These are phyloP conservation scores for Abrus precatorius DNA, from an alignment of 306 rosid species.

Conservation along the genomic window DNA sequence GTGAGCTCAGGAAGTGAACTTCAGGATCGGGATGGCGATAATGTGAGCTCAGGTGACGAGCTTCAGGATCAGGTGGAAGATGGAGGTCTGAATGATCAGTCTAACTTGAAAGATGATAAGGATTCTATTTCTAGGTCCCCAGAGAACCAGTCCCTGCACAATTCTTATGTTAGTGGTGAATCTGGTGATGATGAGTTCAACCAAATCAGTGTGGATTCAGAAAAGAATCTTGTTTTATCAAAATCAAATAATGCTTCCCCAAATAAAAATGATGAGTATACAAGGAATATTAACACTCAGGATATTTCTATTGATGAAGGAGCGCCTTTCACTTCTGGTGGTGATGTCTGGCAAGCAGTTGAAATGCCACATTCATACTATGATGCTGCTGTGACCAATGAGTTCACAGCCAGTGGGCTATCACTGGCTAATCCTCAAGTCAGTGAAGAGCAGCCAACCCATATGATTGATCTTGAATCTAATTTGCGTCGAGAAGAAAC, in stretches of 20 bases:
- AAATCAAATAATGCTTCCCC: slow-evolving; percentile 35
- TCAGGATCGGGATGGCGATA: slow-evolving; percentile 60
- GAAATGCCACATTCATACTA: slow-evolving; percentile 73
- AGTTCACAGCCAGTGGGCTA: slow-evolving; percentile 59
- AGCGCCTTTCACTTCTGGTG: slow-evolving; percentile 57
- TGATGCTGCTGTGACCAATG: slow-evolving; percentile 69
- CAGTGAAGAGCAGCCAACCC: slow-evolving; percentile 54
- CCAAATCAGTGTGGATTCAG: slow-evolving; percentile 51
- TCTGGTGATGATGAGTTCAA: slow-evolving; percentile 49
- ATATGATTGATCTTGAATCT: slow-evolving; percentile 67
- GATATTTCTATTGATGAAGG: slow-evolving; percentile 58
- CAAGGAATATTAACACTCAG: slow-evolving; percentile 53
- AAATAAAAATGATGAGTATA: slow-evolving; percentile 49
- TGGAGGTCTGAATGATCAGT: slow-evolving; percentile 45
- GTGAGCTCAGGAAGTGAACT: slow-evolving; percentile 38
- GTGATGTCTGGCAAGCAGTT: slow-evolving; percentile 72
- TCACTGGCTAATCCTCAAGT: slow-evolving; percentile 62
- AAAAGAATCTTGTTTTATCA: slow-evolving; percentile 43
- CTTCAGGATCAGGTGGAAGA: slow-evolving; percentile 56
- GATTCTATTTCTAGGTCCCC: slow-evolving; percentile 47
- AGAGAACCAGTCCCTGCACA: slow-evolving; percentile 45
- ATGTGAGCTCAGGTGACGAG: slow-evolving; percentile 54
- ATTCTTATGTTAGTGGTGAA: slow-evolving; percentile 51
- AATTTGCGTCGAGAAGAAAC: slow-evolving; percentile 61
- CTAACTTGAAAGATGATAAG: slow-evolving; percentile 40